These are phyloP conservation scores for Dioszegia hungarica DNA, from an alignment of 768 basidiomycete genomes.

Conservation along the genomic window DNA sequence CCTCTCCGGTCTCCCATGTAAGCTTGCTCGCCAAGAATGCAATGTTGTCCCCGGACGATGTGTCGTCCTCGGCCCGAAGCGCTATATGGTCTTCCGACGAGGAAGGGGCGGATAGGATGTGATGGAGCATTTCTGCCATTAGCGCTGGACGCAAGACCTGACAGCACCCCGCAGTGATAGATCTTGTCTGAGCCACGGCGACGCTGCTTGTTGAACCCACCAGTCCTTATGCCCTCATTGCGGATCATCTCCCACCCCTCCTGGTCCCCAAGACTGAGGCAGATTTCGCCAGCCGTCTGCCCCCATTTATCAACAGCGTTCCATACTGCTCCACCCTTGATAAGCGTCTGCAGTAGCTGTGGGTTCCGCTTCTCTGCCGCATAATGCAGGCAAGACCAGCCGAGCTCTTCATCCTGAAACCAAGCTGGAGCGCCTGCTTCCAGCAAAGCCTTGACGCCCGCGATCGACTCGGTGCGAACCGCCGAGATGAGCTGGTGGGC, in stretches of 20 bases:
- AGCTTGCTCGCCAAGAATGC: conserved; percentile 68
- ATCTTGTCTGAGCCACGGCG: neutral
- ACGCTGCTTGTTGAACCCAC: conserved; percentile 52
- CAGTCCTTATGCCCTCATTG: conserved; percentile 88
- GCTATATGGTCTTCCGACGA: conserved; percentile 27
- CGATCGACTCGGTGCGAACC: conserved; percentile 12
- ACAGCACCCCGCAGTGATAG: too few relatives aligned
- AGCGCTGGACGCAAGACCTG: neutral
- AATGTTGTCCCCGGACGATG: conserved; percentile 47
- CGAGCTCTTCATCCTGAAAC: conserved; percentile 78
- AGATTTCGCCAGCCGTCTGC: conserved; percentile 84
- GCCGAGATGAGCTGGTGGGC: conserved; percentile 25
- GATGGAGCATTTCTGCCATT: conserved; percentile 47
- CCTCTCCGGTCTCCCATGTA: conserved; percentile 62
- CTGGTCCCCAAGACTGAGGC: conserved; percentile 74
- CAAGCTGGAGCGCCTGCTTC: conserved; percentile 64
- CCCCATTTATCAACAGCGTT: conserved; percentile 81
- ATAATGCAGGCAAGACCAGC: conserved; percentile 78
- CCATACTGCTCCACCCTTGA: conserved; percentile 85
- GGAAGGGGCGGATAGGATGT: conserved; percentile 32
- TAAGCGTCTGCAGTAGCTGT: conserved; percentile 61
- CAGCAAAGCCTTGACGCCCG: conserved; percentile 37
- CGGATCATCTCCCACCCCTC: conserved; percentile 71
- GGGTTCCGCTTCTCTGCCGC: conserved; percentile 62
- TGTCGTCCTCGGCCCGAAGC: conserved; percentile 40